Evolutionary conservation across 75 land plant species (phyloP), one percentile per base, ranked within the genome.

Genomic region (Picea glauca): DNA sequence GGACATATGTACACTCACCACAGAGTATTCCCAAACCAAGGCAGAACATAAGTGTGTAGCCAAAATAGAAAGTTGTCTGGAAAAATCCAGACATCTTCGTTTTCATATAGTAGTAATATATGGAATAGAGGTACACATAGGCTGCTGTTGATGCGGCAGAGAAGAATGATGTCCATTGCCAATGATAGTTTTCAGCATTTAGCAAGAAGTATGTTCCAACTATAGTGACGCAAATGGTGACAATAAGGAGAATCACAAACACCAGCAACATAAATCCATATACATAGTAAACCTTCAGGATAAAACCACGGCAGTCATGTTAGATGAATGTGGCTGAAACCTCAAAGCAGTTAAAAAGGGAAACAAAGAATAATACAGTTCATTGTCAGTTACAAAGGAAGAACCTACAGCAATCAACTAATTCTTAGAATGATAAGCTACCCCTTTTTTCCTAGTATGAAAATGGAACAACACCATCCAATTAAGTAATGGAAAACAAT

Each of bases 111-210:
- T 83, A 83, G 59, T 83, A 81, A 63, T 83, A 83, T 62, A 83
- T 81, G 31, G 85, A 83, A 77, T 83, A 83, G 58, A 83, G 60
- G 32, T 83, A 83, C 31, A 81, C 84, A 56, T 81, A 81, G 7
- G 32, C 70, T 2, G 84, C 84, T n/a, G 84, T 83, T 32, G 84
- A 83, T 62, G 85, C 84, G 23, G 85, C 84, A 54, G 85, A 80
- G 72, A 83, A 83, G 83, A 83, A 83, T 14, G 85, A 83, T 62
- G 85, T 83, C 85, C 84, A 81, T 58, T 83, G 85, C 85, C 84
- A 83, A 60, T 83, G 85, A 75, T 81, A 83, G 70, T 83, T 83
- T 60, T 83, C 84, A 11, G 85, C 85, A 59, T 83, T 83, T 14
- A 83, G 78, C 40, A 83, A 72, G 56, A 83, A 83, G 57, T 83